These are phyloP conservation scores for Monoraphidium neglectum DNA, from an alignment of 139 green algal genomes.

Conservation along the genomic window DNA sequence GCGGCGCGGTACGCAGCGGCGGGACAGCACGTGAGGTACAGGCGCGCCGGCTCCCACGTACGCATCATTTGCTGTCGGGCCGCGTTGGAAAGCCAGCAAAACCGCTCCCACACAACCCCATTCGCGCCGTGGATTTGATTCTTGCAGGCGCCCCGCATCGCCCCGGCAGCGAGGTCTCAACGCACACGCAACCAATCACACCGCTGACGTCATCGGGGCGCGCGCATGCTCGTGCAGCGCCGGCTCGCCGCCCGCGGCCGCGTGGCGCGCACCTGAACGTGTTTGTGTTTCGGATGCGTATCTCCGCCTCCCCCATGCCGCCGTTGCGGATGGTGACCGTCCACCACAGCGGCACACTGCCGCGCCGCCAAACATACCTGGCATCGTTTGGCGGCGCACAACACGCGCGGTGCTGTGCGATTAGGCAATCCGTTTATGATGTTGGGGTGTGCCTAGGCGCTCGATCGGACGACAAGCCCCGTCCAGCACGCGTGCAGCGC, in stretches of 20 bases:
- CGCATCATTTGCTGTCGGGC: no score
- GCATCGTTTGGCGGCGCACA: constrained; percentile 61
- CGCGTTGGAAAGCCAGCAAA: no score
- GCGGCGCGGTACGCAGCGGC: no score
- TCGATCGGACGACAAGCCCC: background rate
- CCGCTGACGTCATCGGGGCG: background rate
- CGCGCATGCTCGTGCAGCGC: no score
- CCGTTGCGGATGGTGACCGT: constrained; percentile 66
- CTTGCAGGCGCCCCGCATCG: background rate
- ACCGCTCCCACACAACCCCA: no score
- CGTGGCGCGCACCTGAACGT: constrained; percentile 81
- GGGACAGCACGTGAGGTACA: no score
- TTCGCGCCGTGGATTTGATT: no score
- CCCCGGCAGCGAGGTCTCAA: background rate
- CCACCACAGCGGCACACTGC: constrained; percentile 85
- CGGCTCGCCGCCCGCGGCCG: constrained; percentile 45
- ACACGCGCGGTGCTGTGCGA: background rate
- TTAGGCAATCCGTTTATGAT: no score
- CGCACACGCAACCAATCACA: background rate
- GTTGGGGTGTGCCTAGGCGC: background rate
- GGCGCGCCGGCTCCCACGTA: no score
- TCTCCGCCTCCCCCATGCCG: constrained; percentile 89
- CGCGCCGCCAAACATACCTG: constrained; percentile 82
- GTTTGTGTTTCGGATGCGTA: constrained; percentile 74
- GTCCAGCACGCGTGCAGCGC: background rate